Evolutionary conservation across 495 filamentous ascomycete species (phyloP), one percentile per base, ranked within the genome.

Genomic region (Collariella sp.): DNA sequence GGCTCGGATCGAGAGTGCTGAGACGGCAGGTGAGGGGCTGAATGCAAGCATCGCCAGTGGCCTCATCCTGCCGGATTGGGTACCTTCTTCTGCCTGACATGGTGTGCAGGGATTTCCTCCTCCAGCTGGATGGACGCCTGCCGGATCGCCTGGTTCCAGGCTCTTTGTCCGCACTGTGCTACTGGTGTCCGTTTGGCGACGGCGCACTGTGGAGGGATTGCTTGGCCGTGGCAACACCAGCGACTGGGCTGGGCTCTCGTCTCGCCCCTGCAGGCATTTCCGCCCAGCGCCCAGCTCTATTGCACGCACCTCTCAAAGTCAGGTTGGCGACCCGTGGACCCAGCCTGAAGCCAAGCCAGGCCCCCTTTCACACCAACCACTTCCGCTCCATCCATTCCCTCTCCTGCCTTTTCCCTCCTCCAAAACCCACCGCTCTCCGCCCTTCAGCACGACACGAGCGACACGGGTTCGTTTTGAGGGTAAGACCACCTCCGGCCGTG

Each of bases 121-220:
- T 33, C 31, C n/a, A n/a, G n/a, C n/a, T n/a, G n/a, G n/a, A n/a
- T 33, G 29, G 46, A 16, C 23, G 34, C 45, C 41, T 36, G 40
- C 19, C 13, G 41, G 16, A 46, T 45, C 26, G 46, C 54, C n/a
- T 47, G 45, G 10, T 19, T 47, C 20, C 26, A 16, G n/a, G n/a
- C 5, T 22, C 33, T 54, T n/a, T n/a, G n/a, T n/a, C n/a, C 55
- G 53, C 60, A 62, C 60, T 58, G 60, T 62, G 49, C 26, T 29
- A 19, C 23, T 36, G 50, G 31, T 43, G 54, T 40, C 20, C 23
- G 31, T 40, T 36, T 41, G 18, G 31, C 20, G 18, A 51, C 33
- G 26, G 10, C 33, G 46, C 56, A 43, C 57, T 46, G 56, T 59
- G 59, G 47, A 55, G 39, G 26, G 12, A 31, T 40, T 48, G 44